Percentiles rank a stretch among this genome's conserved stretches.
Evolutionary conservation across 352 stramenopile genomes (phyloP).

Genomic region (Phytophthora multivora): DNA sequence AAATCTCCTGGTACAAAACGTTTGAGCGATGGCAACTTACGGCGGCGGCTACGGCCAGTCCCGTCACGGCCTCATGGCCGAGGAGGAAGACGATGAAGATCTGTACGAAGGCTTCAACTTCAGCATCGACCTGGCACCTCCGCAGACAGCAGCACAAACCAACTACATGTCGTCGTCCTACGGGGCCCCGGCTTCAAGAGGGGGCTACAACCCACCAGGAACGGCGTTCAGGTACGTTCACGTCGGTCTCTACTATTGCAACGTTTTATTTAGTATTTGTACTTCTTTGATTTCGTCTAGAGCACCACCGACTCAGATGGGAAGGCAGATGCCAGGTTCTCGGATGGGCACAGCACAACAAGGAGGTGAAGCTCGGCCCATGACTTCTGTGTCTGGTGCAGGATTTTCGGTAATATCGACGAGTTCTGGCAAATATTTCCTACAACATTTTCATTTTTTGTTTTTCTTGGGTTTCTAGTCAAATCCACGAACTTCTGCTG

Average conservation of each 20-base stretch:
- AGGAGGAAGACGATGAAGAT: slow-evolving; percentile 87
- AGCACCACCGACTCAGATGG: slow-evolving; percentile 82
- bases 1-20: background rate
- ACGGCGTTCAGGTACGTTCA: slow-evolving; percentile 66
- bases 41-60: slow-evolving; percentile 58
- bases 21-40: slow-evolving; percentile 39
- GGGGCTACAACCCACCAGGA: slow-evolving; percentile 67
- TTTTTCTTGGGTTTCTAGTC: slow-evolving; percentile 40
- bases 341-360: slow-evolving; percentile 70
- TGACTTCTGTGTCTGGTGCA: slow-evolving; percentile 94
- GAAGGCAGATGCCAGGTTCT: slow-evolving; percentile 57
- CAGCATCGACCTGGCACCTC: slow-evolving; percentile 79
- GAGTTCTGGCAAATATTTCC: background rate
- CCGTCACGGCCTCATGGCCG: slow-evolving; percentile 64
- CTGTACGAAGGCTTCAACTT: slow-evolving; percentile 93
- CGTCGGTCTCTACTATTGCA: too few species aligned
- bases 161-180: slow-evolving; percentile 68
- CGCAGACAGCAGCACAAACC: slow-evolving; percentile 65
- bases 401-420: slow-evolving; percentile 77
- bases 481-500: slow-evolving; percentile 72
- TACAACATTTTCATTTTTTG: background rate
- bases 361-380: slow-evolving; percentile 80
- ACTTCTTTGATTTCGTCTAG: slow-evolving; percentile 12
- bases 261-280: too few species aligned
- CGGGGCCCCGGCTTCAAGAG: slow-evolving; percentile 54